Conservation (phyloP, 805 yeast species). For the Kodamaea restingae region DNA sequence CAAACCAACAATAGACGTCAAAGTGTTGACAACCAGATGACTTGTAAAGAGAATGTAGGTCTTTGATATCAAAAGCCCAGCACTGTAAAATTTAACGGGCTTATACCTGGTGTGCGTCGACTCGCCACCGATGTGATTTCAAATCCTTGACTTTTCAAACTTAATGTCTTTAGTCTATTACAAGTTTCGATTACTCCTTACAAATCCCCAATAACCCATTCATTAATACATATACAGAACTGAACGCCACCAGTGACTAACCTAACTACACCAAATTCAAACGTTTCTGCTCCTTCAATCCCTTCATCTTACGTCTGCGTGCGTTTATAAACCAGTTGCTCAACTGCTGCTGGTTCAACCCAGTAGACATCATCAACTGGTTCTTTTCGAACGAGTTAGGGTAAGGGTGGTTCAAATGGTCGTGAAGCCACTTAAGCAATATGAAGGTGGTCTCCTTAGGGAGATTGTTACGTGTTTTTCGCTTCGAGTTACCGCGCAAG, state of each 20-base stretch:
- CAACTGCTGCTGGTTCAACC: conserved; percentile 74
- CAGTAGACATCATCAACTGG: conserved; percentile 64
- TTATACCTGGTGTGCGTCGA: no score
- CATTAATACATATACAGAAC: conserved; percentile 1
- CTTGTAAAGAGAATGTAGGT: no score
- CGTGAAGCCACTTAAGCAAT: conserved; percentile 67
- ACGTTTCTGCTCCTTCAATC: conserved; percentile 38
- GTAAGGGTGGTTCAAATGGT: conserved; percentile 75
- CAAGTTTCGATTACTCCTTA: background rate
- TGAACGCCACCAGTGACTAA: background rate
- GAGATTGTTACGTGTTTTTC: conserved; percentile 60
- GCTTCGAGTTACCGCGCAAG: conserved; percentile 13
- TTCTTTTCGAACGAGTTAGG: conserved; percentile 78
- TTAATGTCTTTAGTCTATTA: background rate
- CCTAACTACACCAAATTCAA: conserved; percentile 8
- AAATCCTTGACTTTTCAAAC: no score
- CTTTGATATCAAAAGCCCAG: no score
- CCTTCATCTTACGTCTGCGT: conserved; percentile 65
- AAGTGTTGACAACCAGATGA: no score
- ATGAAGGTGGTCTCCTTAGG: conserved; percentile 76
- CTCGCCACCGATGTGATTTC: no score
- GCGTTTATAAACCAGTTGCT: conserved; percentile 89
- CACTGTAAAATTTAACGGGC: no score
- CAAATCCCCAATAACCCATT: background rate
- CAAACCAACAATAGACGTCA: no score